Evolutionary conservation across 108 stramenopile species (phyloP).

Genomic region (Nitzschia palea): DNA sequence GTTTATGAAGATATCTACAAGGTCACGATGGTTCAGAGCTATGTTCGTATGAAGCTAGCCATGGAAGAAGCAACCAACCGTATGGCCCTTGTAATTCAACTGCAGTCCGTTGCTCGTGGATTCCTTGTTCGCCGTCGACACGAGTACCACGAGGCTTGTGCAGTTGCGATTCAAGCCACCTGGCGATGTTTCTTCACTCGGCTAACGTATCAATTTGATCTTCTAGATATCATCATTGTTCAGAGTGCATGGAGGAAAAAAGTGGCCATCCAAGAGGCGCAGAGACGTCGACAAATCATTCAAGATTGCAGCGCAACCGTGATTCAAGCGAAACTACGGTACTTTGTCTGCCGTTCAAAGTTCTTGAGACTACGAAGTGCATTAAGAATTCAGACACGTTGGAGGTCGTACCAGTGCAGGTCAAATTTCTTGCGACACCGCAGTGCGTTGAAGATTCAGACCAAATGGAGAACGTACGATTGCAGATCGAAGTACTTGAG

Average conservation of each 20-base stretch:
- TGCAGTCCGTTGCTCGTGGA: slow-evolving; percentile 55
- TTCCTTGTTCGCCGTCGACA: slow-evolving; percentile 31
- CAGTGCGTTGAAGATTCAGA: too few relatives aligned
- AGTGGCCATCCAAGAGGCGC: slow-evolving; percentile 16
- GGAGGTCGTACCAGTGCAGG: too few relatives aligned
- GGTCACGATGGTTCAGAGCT: slow-evolving; percentile 56
- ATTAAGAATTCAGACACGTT: too few relatives aligned
- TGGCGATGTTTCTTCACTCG: slow-evolving; percentile 49
- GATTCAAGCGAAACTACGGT: slow-evolving; percentile 40
- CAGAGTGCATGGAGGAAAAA: slow-evolving; percentile 53
- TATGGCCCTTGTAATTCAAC: slow-evolving; percentile 43
- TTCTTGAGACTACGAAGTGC: slow-evolving; percentile 6
- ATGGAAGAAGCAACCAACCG: slow-evolving; percentile 43
- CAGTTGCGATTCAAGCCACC: slow-evolving; percentile 51
- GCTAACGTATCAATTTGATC: slow-evolving; percentile 54
- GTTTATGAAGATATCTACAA: slow-evolving; percentile 67
- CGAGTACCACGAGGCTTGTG: slow-evolving; percentile 18
- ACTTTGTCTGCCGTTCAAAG: too few relatives aligned
- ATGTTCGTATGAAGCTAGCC: slow-evolving; percentile 52
- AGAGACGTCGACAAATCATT: not conserved
- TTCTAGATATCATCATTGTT: slow-evolving; percentile 59
- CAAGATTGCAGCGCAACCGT: slow-evolving; percentile 31
- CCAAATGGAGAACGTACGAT: too few relatives aligned
- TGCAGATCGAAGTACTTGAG: too few relatives aligned
- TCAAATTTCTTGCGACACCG: too few relatives aligned